A percentile compares a stretch with the other conserved stretches of the same genome.
These are phyloP conservation scores for Penicillium lividum DNA, from an alignment of 495 filamentous ascomycete genomes.

Conservation along the genomic window DNA sequence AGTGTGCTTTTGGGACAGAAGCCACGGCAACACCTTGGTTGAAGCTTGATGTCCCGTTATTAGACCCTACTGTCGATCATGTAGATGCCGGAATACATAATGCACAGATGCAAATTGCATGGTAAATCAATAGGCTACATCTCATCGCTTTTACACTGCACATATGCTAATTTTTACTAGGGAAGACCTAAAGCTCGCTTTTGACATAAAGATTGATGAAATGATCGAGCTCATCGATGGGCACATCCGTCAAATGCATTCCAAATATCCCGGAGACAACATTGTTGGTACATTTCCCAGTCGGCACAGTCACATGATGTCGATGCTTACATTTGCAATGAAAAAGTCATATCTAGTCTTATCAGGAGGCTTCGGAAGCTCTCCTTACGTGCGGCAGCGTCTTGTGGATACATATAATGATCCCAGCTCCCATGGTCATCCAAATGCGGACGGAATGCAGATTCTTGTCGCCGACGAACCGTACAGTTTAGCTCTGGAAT, in stretches of 20 bases:
- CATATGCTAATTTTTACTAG: background rate
- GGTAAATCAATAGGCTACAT: constrained; percentile 17
- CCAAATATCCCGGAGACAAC: constrained; percentile 43
- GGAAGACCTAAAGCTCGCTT: constrained; percentile 25
- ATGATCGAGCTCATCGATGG: constrained; percentile 55
- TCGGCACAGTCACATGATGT: background rate
- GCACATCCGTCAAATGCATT: constrained; percentile 53
- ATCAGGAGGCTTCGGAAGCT: constrained; percentile 66
- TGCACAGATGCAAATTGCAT: constrained; percentile 35
- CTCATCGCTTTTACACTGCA: background rate
- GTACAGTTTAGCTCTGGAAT: constrained; percentile 19
- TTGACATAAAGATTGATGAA: constrained; percentile 56
- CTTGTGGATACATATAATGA: constrained; percentile 42
- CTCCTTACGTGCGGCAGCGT: constrained; percentile 55
- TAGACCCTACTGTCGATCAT: constrained; percentile 21
- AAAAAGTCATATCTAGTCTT: constrained; percentile 53
- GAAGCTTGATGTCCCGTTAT: constrained; percentile 32
- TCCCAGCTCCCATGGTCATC: constrained; percentile 12
- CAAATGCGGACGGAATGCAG: constrained; percentile 42
- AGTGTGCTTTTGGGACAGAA: constrained; percentile 41
- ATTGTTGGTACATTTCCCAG: constrained; percentile 40
- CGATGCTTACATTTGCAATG: background rate
- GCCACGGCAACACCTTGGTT: constrained; percentile 27
- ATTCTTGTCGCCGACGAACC: constrained; percentile 55
- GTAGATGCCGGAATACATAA: constrained; percentile 32